Evolutionary conservation across 805 yeast species (phyloP).

Genomic region (Saturnispora quitensis): DNA sequence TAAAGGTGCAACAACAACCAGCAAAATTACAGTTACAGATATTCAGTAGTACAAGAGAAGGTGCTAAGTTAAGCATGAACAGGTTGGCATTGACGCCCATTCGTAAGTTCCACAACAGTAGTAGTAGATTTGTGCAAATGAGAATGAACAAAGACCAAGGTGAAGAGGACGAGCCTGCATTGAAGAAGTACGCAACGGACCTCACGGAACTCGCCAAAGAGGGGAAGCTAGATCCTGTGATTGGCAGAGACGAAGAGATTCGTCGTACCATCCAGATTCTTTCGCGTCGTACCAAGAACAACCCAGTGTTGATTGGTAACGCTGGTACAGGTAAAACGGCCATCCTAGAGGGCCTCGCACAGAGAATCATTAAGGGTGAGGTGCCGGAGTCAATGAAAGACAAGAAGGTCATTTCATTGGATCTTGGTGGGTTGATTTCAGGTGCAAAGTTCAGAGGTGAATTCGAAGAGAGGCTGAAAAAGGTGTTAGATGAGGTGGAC

Average conservation of each 20-base stretch:
- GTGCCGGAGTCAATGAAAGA: conserved; percentile 92
- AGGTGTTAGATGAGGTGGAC: conserved; percentile 75
- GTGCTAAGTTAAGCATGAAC: too few species aligned
- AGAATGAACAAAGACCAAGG: conserved; percentile 27
- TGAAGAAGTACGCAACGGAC: conserved; percentile 79
- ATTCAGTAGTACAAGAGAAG: not conserved
- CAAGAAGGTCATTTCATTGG: conserved; percentile 75
- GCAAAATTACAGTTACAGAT: not conserved
- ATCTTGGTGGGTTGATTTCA: conserved; percentile 80
- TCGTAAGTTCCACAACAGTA: conserved; percentile 15
- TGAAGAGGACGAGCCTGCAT: conserved; percentile 55
- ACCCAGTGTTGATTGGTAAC: conserved; percentile 89
- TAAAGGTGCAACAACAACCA: not conserved
- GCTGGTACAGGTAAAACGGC: conserved; percentile 99
- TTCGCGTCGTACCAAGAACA: conserved; percentile 88
- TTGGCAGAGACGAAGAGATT: conserved; percentile 94
- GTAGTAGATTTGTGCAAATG: conserved; percentile 17
- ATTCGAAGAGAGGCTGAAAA: conserved; percentile 82
- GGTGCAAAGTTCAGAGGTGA: conserved; percentile 97
- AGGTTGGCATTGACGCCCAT: not conserved
- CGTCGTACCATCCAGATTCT: conserved; percentile 86
- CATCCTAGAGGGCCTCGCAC: conserved; percentile 93
- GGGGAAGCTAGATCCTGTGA: conserved; percentile 93
- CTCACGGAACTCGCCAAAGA: conserved; percentile 78
- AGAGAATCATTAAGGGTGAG: conserved; percentile 80